A percentile compares a stretch with the other conserved stretches of the same genome.
Evolutionary conservation across 2,329 filamentous ascomycete genomes (phyloP).

Genomic region (Cordyceps farinosa): DNA sequence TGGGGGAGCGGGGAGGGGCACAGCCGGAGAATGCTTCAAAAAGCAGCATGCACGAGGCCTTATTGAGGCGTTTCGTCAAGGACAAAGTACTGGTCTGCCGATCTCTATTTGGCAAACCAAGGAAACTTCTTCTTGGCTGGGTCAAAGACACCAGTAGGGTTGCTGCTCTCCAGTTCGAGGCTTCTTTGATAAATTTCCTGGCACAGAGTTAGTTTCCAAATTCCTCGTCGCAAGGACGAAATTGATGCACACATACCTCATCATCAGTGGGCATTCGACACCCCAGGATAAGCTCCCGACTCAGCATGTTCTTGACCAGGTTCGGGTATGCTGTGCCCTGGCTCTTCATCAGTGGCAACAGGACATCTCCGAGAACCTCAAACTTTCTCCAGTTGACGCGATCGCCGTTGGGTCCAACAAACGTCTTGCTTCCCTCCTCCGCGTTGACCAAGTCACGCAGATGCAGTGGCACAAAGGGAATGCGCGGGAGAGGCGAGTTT

Average conservation of each 20-base stretch:
- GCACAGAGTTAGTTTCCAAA: neutral
- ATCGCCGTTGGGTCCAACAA: slow-evolving; percentile 68
- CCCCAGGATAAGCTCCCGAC: slow-evolving; percentile 74
- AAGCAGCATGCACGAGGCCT: neutral
- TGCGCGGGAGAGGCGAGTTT: slow-evolving; percentile 83
- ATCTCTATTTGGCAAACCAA: slow-evolving; percentile 55
- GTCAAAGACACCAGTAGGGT: slow-evolving; percentile 41
- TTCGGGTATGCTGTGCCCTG: slow-evolving; percentile 80
- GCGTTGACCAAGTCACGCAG: slow-evolving; percentile 86
- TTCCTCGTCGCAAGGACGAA: too few species aligned
- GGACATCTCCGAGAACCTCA: slow-evolving; percentile 88
- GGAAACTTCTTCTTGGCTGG: slow-evolving; percentile 61
- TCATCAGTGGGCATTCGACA: slow-evolving; percentile 80
- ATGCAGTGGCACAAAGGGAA: slow-evolving; percentile 90
- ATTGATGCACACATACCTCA: slow-evolving; percentile 59
- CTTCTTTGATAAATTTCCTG: slow-evolving; percentile 64
- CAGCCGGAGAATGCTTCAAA: neutral
- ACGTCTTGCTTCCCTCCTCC: slow-evolving; percentile 87
- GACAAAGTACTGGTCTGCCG: slow-evolving; percentile 6
- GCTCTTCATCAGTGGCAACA: slow-evolving; percentile 86
- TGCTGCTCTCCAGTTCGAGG: slow-evolving; percentile 52
- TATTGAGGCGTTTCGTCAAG: slow-evolving; percentile 1
- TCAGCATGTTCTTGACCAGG: slow-evolving; percentile 64
- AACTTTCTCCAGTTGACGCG: slow-evolving; percentile 98
- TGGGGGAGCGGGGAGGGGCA: slow-evolving; percentile 1